Percentiles rank a stretch among this genome's conserved stretches.
These are phyloP conservation scores for Sphaerosporella brunnea DNA, from an alignment of 495 filamentous ascomycete species.

Conservation along the genomic window DNA sequence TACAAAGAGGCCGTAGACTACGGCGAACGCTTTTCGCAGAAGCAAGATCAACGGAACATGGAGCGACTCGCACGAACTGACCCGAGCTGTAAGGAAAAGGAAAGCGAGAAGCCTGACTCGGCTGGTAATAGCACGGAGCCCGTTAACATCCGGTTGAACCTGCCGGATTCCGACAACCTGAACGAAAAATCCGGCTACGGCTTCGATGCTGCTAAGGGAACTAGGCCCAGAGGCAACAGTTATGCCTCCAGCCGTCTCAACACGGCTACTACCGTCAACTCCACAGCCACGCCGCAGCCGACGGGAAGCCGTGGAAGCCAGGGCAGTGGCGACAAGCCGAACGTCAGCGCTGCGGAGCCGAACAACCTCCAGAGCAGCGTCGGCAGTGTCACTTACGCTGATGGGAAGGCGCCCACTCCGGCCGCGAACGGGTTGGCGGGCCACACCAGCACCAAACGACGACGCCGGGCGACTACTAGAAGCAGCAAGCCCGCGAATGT, in stretches of 20 bases:
- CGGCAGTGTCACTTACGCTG: neutral
- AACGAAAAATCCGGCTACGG: neutral
- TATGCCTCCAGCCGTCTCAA: constrained; percentile 21
- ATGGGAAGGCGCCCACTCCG: neutral
- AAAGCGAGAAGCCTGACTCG: constrained; percentile 12
- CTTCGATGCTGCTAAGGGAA: neutral
- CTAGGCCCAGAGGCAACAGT: constrained; percentile 14
- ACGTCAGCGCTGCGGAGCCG: neutral
- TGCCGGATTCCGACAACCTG: constrained; percentile 1
- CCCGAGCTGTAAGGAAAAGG: constrained; percentile 8
- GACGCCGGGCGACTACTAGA: constrained; percentile 61
- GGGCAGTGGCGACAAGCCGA: neutral
- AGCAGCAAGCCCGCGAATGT: constrained; percentile 57
- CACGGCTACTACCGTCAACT: constrained; percentile 19
- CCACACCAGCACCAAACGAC: constrained; percentile 31
- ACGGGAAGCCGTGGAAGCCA: constrained; percentile 1
- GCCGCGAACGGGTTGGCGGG: neutral
- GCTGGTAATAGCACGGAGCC: constrained; percentile 29
- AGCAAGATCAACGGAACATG: neutral
- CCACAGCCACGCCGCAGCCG: constrained; percentile 5
- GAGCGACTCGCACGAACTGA: constrained; percentile 21
- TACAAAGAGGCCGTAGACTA: constrained; percentile 80
- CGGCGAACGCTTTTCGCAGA: constrained; percentile 56
- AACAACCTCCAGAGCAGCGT: neutral
- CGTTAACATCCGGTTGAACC: constrained; percentile 22